Base-by-base conservation (phyloP, 2,329 filamentous ascomycete species). In the Domatiomyces globalis region DNA sequence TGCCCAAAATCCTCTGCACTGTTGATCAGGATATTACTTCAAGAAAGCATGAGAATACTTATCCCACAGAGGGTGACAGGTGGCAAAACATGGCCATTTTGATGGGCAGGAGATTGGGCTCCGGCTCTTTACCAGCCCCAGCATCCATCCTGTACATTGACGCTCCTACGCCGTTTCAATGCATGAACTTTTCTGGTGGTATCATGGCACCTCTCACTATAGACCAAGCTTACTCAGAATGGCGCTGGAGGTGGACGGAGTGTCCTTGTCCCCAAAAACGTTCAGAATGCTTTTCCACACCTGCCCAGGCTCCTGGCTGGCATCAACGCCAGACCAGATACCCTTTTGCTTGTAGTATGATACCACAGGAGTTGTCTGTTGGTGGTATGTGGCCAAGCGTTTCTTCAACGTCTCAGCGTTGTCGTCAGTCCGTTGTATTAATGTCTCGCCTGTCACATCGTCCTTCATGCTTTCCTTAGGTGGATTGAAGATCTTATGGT, bases 401-500 rank as follows among this genome's bases (percentile, higher is more conserved):
- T 95, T 98, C 80, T 88, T 90, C 59, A 98, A 80, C 45, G 92
- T 87, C 7, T 89, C 90, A 62, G 86, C 89, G 69, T 96, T 98
- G 76, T 98, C 92, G 69, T 98, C 92, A 60, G 85, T 90, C 64
- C 92, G 84, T 77, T 96, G 92, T 64, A 96, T 85, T 61, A 98
- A 77, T 47, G 90, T 89, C 78, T 98, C 92, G 69, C 92, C 92
- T 18, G 92, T 96, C 61, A 95, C 71, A 70, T 98, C 92, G 71
- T 98, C 92, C 68, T 82, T 94, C 92, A 96, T 96, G 59, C 79
- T 65, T 63, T 81, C 73, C 81, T 95, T 95, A 64, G 92, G 92
- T 49, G 92, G 92, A 80, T 95, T 96, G 83, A 98, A 98, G 70
- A 92, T 85, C 73, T 84, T 92, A 81, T 98, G 92, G 77, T 98